phyloP scores from a whole-genome alignment of 306 rosid species.

The Canavalia gladiata region DNA sequence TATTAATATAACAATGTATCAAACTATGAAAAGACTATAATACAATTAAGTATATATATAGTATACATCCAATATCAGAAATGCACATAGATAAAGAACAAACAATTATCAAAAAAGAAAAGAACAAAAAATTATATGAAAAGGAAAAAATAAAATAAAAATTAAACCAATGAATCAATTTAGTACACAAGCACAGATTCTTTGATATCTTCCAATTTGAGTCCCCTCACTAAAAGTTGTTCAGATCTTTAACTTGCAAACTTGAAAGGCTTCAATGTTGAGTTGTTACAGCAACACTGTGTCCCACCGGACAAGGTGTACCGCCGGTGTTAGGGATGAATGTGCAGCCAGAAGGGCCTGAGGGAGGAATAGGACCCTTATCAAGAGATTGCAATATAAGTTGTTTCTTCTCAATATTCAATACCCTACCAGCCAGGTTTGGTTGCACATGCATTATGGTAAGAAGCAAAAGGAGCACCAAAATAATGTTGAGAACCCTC shows the following conservation, averaged over 20 bases:
- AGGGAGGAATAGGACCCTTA: conserved; percentile 63
- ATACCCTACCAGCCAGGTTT: conserved; percentile 56
- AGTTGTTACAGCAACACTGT: conserved; percentile 29
- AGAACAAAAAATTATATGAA: too few relatives aligned
- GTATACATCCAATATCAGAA: background rate
- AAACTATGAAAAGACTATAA: background rate
- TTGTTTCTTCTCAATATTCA: conserved; percentile 44
- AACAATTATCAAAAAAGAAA: background rate
- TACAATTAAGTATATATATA: background rate
- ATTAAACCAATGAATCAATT: background rate
- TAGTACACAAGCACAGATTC: background rate
- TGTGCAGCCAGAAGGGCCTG: conserved; percentile 73
- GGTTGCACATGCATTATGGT: conserved; percentile 52
- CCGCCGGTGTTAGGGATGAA: conserved; percentile 77
- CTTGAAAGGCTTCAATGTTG: conserved; percentile 20
- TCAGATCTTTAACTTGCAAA: background rate
- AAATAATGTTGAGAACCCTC: conserved; percentile 48
- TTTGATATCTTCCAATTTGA: conserved; percentile 15
- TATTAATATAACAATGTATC: background rate
- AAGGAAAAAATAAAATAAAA: background rate
- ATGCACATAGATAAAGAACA: background rate
- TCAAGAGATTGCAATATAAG: conserved; percentile 61
- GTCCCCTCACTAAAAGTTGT: background rate
- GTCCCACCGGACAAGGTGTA: conserved; percentile 55
- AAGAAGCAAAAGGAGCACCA: conserved; percentile 56